Conservation (phyloP, 2,329 filamentous ascomycete species). For the Ceratocystis huliohia region DNA sequence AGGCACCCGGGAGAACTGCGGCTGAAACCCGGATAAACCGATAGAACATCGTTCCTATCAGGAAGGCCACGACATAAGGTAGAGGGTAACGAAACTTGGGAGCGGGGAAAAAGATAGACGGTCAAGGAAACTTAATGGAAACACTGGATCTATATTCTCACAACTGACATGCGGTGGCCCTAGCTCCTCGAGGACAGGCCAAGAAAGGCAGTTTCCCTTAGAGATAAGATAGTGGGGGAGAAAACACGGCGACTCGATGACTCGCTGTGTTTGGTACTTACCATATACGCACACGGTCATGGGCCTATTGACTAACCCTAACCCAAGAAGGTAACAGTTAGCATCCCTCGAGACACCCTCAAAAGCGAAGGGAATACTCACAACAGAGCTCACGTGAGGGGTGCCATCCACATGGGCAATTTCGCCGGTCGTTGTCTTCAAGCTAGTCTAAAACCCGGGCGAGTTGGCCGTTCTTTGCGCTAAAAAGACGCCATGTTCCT, state of each 20-base stretch:
- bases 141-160: no score
- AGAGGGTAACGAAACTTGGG: no score
- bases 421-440: neutral
- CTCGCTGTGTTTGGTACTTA: no score
- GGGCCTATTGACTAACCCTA: neutral
- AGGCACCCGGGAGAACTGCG: no score
- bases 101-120: no score
- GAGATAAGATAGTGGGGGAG: neutral
- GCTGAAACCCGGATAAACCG: no score
- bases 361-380: neutral
- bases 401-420: neutral
- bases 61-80: no score
- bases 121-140: no score
- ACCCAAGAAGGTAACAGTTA: neutral
- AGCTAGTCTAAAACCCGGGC: neutral
- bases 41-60: no score
- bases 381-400: neutral
- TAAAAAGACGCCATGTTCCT: neutral
- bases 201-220: neutral
- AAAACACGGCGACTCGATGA: neutral
- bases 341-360: neutral
- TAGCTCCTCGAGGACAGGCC: neutral
- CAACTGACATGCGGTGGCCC: neutral
- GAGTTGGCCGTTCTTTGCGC: neutral
- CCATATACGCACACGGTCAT: no score